Conservation (phyloP, 2,329 filamentous ascomycete species). For the Hymenoscyphus scutula region DNA sequence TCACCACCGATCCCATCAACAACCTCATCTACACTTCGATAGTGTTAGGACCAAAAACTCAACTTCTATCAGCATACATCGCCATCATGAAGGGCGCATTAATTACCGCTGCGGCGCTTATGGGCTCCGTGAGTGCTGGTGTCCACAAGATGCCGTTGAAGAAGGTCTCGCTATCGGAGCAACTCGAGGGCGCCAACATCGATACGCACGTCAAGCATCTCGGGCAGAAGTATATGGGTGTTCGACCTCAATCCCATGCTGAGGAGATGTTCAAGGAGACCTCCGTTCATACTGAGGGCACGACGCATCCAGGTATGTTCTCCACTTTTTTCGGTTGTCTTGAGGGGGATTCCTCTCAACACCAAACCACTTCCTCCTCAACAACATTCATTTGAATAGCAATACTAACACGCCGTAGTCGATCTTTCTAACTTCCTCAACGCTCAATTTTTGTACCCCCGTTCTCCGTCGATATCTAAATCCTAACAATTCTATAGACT, state of each 20-base stretch:
- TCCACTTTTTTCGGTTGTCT: too few species aligned
- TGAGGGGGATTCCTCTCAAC: too few species aligned
- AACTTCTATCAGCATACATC: constrained; percentile 22
- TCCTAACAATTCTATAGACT: constrained; percentile 59
- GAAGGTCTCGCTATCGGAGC: constrained; percentile 89
- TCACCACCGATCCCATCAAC: constrained; percentile 14
- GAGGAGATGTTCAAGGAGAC: constrained; percentile 79
- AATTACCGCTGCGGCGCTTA: constrained; percentile 74
- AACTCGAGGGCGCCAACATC: constrained; percentile 83
- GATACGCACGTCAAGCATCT: constrained; percentile 78
- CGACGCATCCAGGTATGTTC: too few species aligned
- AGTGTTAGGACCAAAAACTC: too few species aligned
- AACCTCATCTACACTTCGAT: constrained; percentile 27
- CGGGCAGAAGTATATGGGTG: constrained; percentile 94
- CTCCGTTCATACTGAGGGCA: constrained; percentile 58
- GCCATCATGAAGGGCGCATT: constrained; percentile 78
- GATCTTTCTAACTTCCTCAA: constrained; percentile 98
- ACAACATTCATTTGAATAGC: too few species aligned
- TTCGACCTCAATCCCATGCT: constrained; percentile 65
- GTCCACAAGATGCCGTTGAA: constrained; percentile 97
- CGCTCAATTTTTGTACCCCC: constrained; percentile 76
- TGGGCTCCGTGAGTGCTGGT: constrained; percentile 78
- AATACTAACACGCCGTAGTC: too few species aligned
- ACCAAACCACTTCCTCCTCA: too few species aligned
- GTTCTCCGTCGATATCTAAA: background rate